Conservation (phyloP, 2,329 filamentous ascomycete species). For the Talaromyces sp. region DNA sequence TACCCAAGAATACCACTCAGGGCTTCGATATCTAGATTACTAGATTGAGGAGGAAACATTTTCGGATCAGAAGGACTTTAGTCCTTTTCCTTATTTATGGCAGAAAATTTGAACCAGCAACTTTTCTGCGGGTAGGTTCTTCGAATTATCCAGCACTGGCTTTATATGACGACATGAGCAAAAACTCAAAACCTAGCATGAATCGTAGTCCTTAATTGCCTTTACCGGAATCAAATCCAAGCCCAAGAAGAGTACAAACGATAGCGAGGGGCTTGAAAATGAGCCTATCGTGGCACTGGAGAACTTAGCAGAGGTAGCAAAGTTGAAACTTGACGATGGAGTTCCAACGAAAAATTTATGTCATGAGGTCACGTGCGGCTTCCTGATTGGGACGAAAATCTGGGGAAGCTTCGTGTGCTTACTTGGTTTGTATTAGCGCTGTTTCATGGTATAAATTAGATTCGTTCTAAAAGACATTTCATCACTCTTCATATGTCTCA, state of each 20-base stretch:
- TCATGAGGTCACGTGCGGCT: conserved; percentile 13
- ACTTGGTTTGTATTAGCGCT: neutral
- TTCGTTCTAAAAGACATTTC: neutral
- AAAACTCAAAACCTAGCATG: neutral
- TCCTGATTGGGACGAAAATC: conserved; percentile 17
- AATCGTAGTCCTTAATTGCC: neutral
- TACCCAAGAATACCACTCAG: conserved; percentile 89
- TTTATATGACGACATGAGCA: conserved; percentile 9
- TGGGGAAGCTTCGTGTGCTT: conserved; percentile 10
- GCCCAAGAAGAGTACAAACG: neutral
- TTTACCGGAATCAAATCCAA: neutral
- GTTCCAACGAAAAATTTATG: conserved; percentile 14
- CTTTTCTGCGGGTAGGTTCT: too few species aligned
- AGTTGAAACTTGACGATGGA: neutral
- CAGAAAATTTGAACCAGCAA: neutral
- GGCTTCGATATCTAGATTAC: conserved; percentile 79
- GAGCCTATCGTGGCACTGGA: neutral
- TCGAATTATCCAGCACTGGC: neutral
- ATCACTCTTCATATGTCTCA: neutral
- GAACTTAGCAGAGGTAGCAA: neutral
- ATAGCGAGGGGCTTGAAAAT: neutral
- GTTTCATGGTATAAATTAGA: neutral
- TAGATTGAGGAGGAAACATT: conserved; percentile 42
- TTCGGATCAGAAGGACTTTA: neutral
- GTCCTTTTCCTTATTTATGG: neutral